Conservation (phyloP, 768 basidiomycete genomes). For the Myochromella boudieri region DNA sequence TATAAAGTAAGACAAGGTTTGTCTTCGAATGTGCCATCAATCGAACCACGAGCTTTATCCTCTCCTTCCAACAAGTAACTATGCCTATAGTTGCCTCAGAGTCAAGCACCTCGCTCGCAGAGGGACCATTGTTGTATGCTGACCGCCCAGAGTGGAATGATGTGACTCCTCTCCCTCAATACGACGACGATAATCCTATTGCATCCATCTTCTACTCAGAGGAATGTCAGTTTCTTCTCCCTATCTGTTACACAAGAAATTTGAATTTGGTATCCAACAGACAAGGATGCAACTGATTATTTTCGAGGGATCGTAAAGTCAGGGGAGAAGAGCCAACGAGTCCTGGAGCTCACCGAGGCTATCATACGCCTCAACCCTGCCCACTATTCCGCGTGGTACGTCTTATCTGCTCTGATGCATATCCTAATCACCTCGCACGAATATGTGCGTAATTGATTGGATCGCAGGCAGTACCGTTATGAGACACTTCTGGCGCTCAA, state of each 20-base stretch:
- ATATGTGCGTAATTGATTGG: too few relatives aligned
- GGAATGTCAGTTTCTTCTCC: slow-evolving; percentile 64
- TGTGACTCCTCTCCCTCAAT: slow-evolving; percentile 76
- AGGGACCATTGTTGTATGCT: slow-evolving; percentile 46
- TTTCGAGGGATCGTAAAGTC: slow-evolving; percentile 81
- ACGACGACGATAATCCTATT: slow-evolving; percentile 74
- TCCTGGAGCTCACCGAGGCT: slow-evolving; percentile 82
- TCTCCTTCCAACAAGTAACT: slow-evolving; percentile 1
- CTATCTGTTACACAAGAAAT: not conserved
- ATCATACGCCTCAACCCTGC: slow-evolving; percentile 93
- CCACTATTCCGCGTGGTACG: slow-evolving; percentile 95
- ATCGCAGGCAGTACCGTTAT: slow-evolving; percentile 89
- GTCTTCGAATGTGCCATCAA: not conserved
- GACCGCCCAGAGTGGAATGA: slow-evolving; percentile 79
- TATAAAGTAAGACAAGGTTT: too few relatives aligned
- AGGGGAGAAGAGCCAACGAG: slow-evolving; percentile 78
- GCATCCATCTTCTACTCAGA: slow-evolving; percentile 90
- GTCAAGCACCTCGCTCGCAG: slow-evolving; percentile 7
- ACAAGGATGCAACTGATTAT: slow-evolving; percentile 91
- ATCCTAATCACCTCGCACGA: too few relatives aligned
- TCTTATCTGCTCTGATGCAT: slow-evolving; percentile 3
- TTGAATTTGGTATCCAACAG: slow-evolving; percentile 36
- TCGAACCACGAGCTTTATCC: not conserved
- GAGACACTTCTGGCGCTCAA: slow-evolving; percentile 74
- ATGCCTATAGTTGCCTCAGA: slow-evolving; percentile 15